phyloP scores from a whole-genome alignment of 805 yeast species.

The Suhomyces pyralidae region DNA sequence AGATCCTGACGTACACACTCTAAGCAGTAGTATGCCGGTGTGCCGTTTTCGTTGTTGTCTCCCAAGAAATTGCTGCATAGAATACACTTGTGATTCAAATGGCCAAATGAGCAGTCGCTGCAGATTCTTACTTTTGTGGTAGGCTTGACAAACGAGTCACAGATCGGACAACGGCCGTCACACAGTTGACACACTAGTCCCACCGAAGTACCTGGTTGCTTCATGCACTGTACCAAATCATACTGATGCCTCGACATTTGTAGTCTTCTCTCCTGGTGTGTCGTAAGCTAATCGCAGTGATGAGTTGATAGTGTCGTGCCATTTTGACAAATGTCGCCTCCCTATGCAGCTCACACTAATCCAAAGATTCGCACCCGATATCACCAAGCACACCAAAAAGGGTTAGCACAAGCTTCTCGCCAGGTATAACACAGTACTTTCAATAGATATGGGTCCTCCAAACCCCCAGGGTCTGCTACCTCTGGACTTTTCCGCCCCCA shows the following conservation, averaged over 20 bases:
- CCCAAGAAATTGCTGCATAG: conserved; percentile 68
- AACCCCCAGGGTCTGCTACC: not conserved
- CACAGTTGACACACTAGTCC: conserved; percentile 81
- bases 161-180: conserved; percentile 87
- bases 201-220: conserved; percentile 70
- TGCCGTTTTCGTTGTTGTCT: conserved; percentile 41
- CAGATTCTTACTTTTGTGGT: conserved; percentile 67
- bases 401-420: not conserved
- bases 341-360: not conserved
- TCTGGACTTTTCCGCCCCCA: not conserved
- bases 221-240: conserved; percentile 79
- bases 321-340: not conserved
- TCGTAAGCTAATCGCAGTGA: not conserved
- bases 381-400: not conserved
- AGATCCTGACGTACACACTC: conserved; percentile 80
- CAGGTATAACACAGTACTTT: not conserved
- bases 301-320: not conserved
- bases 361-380: not conserved
- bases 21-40: conserved; percentile 70
- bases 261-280: not conserved
- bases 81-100: conserved; percentile 63
- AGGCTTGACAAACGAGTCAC: conserved; percentile 83
- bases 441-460: not conserved
- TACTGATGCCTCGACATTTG: conserved; percentile 86
- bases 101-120: conserved; percentile 81